These are phyloP conservation scores for Fusarium circinatum DNA, from an alignment of 2,329 filamentous ascomycete species.

Conservation along the genomic window DNA sequence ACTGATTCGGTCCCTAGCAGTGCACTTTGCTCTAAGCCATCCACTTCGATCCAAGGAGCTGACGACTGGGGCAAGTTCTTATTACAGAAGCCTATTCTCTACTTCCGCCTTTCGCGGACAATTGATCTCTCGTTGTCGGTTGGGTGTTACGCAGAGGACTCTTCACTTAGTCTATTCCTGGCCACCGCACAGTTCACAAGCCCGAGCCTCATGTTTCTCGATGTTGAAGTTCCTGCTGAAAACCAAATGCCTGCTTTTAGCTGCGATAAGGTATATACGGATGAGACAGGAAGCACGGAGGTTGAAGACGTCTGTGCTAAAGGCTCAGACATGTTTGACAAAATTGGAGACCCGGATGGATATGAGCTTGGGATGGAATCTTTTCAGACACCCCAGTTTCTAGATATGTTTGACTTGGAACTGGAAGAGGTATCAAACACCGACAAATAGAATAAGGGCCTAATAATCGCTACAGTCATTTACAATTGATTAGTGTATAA, in stretches of 20 bases:
- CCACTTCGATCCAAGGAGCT: fast-evolving
- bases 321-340: fast-evolving
- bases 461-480: too few relatives aligned
- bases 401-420: background rate
- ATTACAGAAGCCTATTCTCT: background rate
- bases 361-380: background rate
- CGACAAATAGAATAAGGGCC: too few relatives aligned
- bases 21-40: fast-evolving
- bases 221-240: too few relatives aligned
- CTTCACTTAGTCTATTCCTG: background rate
- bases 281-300: too few relatives aligned
- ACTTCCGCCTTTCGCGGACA: background rate
- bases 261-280: fast-evolving
- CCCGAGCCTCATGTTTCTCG: background rate
- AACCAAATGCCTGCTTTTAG: fast-evolving
- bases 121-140: background rate
- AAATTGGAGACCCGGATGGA: too few relatives aligned
- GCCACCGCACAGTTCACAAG: fast-evolving
- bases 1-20: fast-evolving
- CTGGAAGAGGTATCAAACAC: too few relatives aligned
- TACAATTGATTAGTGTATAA: too few relatives aligned
- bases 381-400: too few relatives aligned
- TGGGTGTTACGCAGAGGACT: background rate
- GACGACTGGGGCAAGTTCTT: background rate
- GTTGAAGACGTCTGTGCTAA: too few relatives aligned